Evolutionary conservation across 495 filamentous ascomycete species (phyloP).

Genomic region (Ramalina intermedia): DNA sequence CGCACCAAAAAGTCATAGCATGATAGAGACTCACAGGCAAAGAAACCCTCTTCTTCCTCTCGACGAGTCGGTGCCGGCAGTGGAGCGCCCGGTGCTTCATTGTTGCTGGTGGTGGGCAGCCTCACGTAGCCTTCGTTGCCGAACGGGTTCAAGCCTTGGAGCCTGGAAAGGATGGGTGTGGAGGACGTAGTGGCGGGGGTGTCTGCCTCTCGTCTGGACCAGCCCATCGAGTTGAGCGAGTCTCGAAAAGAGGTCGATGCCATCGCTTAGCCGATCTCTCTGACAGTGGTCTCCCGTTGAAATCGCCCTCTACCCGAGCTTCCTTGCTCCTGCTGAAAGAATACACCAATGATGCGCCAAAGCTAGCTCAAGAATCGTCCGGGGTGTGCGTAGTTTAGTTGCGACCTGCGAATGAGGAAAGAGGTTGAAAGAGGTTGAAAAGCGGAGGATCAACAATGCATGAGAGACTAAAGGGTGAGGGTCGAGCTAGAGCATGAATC

Average conservation of each 20-base stretch:
- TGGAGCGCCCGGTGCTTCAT: constrained; percentile 71
- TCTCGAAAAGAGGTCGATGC: constrained; percentile 81
- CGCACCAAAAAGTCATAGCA: neutral
- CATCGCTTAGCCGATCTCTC: constrained; percentile 37
- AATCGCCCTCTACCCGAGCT: constrained; percentile 5
- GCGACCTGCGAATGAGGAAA: neutral
- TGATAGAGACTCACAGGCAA: constrained; percentile 69
- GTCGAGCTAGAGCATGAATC: neutral
- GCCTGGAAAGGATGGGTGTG: constrained; percentile 60
- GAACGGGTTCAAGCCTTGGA: constrained; percentile 84
- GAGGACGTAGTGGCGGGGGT: constrained; percentile 64
- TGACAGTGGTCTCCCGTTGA: constrained; percentile 6
- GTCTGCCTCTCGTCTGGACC: constrained; percentile 77
- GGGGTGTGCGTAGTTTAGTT: neutral
- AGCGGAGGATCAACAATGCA: constrained; percentile 2
- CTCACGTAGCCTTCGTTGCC: constrained; percentile 72
- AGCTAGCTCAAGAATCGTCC: neutral
- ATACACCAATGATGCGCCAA: constrained; percentile 6
- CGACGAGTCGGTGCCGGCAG: constrained; percentile 71
- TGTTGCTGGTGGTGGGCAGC: constrained; percentile 69
- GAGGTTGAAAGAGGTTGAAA: neutral
- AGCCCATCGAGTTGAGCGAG: constrained; percentile 87
- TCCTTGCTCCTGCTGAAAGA: constrained; percentile 1
- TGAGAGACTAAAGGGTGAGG: neutral
- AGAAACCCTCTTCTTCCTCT: constrained; percentile 91